Conservation (phyloP, 768 basidiomycete species). For the Termitomyces sp. region DNA sequence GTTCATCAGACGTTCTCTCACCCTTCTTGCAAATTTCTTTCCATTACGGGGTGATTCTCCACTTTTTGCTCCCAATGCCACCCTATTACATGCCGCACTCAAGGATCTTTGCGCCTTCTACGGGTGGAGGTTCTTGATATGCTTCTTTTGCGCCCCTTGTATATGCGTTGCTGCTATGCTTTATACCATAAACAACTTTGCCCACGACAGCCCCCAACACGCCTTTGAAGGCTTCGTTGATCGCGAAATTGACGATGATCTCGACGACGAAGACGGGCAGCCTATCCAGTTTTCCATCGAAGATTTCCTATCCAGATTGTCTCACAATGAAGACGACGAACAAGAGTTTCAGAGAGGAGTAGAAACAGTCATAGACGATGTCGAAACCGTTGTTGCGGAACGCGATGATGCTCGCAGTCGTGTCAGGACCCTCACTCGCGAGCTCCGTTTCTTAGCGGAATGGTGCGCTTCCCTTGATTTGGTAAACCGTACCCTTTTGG, state of each 20-base stretch:
- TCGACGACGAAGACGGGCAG: background rate
- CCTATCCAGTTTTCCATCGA: background rate
- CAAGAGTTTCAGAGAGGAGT: background rate
- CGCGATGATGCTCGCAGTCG: background rate
- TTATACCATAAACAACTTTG: background rate
- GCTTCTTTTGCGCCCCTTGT: too few species aligned
- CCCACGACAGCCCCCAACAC: background rate
- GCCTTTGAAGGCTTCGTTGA: background rate
- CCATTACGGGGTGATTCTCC: background rate
- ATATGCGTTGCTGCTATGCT: background rate
- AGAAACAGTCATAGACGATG: background rate
- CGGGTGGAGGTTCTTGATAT: too few species aligned
- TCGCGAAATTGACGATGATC: background rate
- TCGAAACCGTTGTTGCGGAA: background rate
- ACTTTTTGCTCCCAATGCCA: background rate
- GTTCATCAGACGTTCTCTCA: background rate
- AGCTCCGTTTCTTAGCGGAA: background rate
- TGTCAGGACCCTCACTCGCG: background rate
- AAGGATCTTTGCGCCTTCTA: too few species aligned
- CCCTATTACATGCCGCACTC: too few species aligned
- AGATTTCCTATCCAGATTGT: background rate
- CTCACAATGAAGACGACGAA: background rate
- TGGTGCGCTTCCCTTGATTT: background rate
- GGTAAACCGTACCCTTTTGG: background rate
- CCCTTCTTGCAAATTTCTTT: background rate